Base-by-base conservation (phyloP, 257 asterid genomes). In the Echites panduratus region DNA sequence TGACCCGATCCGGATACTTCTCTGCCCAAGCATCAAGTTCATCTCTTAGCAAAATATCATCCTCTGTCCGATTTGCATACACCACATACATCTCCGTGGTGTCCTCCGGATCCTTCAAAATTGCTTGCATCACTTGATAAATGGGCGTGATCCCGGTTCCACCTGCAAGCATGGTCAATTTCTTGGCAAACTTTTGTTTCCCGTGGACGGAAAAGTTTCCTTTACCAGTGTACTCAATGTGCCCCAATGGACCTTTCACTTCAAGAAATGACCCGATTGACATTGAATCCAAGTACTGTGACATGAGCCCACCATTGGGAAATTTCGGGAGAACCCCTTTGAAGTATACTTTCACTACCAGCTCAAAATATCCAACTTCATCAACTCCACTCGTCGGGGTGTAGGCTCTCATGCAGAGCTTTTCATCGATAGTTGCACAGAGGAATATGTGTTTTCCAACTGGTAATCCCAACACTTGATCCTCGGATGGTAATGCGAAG, bases 371-470 rank as follows among this genome's bases (percentile, higher is more conserved):
- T 0, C 98, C 98, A 26, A 89, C 79, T 7, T 80, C 63, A 45
- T 89, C 93, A 12, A 86, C 87, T 29, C 85, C 79, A 53, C 92
- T 88, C 0, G 96, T 79, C 2, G 98, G 98, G 1, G 98, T 94
- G 83, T 94, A 94, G 1, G 98, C 98, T 10, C 98, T 82, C 96
- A 94, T 89, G 76, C 98, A 94, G 9, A 89, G 88, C 85, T 94
- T 94, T 0, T 81, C 93, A 44, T 86, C 85, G 1, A 89, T 29
- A 9, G 77, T 70, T 41, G 97, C 96, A 65, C 93, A 94, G 4
- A 94, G 69, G 73, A 91, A 89, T 2, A 94, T 79, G 85, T 94
- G 98, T 29, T 94, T 94, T 0, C 98, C 98, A 0, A 91, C 90
- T 0, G 98, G 90, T 10, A 94, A 43, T 0, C 98, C 98, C 2